These are phyloP conservation scores for Skeletonema potamos DNA, from an alignment of 108 stramenopile genomes.

Conservation along the genomic window DNA sequence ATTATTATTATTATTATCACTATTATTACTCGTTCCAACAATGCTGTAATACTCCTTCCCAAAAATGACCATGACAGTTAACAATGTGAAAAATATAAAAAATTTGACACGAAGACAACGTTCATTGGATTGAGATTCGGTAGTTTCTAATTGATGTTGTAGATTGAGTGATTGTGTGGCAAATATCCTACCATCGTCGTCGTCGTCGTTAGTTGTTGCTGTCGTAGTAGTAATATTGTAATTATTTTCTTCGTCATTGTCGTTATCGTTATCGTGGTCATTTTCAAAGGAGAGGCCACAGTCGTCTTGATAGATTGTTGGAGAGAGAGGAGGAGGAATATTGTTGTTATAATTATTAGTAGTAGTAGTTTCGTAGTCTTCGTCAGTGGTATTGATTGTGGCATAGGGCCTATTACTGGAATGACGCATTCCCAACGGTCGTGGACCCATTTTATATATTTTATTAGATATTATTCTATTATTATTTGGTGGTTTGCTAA, in stretches of 20 bases:
- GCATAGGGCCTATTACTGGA: background rate
- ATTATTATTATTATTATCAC: background rate
- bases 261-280: background rate
- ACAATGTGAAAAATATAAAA: background rate
- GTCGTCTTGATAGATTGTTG: background rate
- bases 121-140: background rate
- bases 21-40: too few species aligned
- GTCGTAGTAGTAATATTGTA: too few species aligned
- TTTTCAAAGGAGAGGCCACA: background rate
- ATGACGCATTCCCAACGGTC: background rate
- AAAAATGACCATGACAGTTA: background rate
- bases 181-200: background rate
- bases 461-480: too few species aligned
- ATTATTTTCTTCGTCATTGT: too few species aligned
- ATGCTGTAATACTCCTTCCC: background rate
- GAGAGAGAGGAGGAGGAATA: background rate
- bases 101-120: background rate
- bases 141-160: background rate
- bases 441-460: background rate
- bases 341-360: too few species aligned
- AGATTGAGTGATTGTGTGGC: background rate
- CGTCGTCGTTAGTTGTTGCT: background rate
- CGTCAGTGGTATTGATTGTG: background rate
- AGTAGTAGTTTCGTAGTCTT: too few species aligned
- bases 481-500: too few species aligned